Percentiles rank a stretch among this genome's conserved stretches.
Conservation (phyloP, 441 rosid genomes). For the Melastoma candidum region DNA sequence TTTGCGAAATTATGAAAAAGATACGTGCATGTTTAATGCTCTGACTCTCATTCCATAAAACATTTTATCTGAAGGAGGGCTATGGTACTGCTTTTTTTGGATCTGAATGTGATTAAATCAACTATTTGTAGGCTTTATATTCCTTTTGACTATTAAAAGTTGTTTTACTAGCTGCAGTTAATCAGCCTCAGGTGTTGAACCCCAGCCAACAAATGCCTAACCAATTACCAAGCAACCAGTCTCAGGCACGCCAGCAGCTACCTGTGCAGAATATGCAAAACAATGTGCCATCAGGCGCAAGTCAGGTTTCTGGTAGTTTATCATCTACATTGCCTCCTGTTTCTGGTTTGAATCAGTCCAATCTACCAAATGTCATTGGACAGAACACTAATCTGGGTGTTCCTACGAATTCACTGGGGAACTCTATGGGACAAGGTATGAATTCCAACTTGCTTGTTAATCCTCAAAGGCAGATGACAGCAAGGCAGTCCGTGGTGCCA, state of each 20-base stretch:
- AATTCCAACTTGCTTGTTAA: slow-evolving; percentile 46
- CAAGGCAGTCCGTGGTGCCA: slow-evolving; percentile 60
- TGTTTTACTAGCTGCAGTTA: slow-evolving; percentile 29
- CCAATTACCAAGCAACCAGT: slow-evolving; percentile 41
- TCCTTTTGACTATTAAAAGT: not conserved
- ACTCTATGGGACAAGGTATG: slow-evolving; percentile 48
- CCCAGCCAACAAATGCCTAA: slow-evolving; percentile 54
- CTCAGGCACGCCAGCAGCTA: slow-evolving; percentile 60
- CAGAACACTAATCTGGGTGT: slow-evolving; percentile 48
- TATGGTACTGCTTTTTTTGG: too few species aligned
- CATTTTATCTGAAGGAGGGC: too few species aligned
- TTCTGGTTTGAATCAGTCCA: slow-evolving; percentile 46
- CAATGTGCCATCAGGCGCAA: slow-evolving; percentile 42
- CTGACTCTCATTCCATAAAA: too few species aligned
- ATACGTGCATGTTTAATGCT: too few species aligned
- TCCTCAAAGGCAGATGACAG: slow-evolving; percentile 65
- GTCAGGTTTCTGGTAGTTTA: slow-evolving; percentile 54
- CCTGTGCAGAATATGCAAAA: slow-evolving; percentile 56
- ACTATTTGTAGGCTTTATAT: too few species aligned
- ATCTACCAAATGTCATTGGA: slow-evolving; percentile 35
- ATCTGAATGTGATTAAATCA: too few species aligned
- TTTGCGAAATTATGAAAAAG: too few species aligned
- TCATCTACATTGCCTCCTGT: slow-evolving; percentile 53
- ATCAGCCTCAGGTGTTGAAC: slow-evolving; percentile 29
- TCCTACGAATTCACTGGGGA: slow-evolving; percentile 48